Conservation (phyloP, 2,329 filamentous ascomycete genomes). For the Thelonectria discophora region DNA sequence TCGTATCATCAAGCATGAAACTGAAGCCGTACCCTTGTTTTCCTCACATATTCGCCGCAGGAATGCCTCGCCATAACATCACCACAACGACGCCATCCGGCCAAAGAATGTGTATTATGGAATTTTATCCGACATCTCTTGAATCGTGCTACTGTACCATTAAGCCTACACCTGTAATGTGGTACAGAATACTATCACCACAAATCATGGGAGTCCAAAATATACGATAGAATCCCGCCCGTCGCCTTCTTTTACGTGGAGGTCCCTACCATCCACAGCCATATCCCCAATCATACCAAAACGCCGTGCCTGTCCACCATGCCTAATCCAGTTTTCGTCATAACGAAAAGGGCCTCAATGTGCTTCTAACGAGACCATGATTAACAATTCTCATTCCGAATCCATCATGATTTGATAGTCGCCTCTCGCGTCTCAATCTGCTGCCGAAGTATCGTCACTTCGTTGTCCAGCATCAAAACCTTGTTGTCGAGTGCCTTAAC, state of each 20-base stretch:
- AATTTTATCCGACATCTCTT: slow-evolving; percentile 12
- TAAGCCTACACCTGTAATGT: slow-evolving; percentile 42
- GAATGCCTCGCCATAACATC: not conserved
- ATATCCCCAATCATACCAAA: slow-evolving; percentile 36
- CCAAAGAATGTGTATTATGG: slow-evolving; percentile 12
- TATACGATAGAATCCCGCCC: slow-evolving; percentile 43
- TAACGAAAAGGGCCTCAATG: slow-evolving; percentile 39
- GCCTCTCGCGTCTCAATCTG: slow-evolving; percentile 47
- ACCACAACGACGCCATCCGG: not conserved
- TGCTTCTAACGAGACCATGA: slow-evolving; percentile 33
- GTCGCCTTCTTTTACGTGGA: slow-evolving; percentile 45
- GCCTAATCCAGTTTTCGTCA: slow-evolving; percentile 36
- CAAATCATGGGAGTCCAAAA: slow-evolving; percentile 35
- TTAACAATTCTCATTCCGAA: slow-evolving; percentile 12
- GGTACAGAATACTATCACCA: slow-evolving; percentile 39
- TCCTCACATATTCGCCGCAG: not conserved
- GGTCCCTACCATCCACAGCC: slow-evolving; percentile 44
- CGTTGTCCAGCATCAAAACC: slow-evolving; percentile 46
- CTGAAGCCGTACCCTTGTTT: not conserved
- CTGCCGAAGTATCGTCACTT: slow-evolving; percentile 47
- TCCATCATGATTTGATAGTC: slow-evolving; percentile 36
- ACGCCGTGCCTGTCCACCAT: slow-evolving; percentile 44
- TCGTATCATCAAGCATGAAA: not conserved
- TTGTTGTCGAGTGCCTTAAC: slow-evolving; percentile 50
- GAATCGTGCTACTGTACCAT: slow-evolving; percentile 32